Evolutionary conservation across 495 filamentous ascomycete genomes (phyloP).

Genomic region (Hypoxylon subgilvum): DNA sequence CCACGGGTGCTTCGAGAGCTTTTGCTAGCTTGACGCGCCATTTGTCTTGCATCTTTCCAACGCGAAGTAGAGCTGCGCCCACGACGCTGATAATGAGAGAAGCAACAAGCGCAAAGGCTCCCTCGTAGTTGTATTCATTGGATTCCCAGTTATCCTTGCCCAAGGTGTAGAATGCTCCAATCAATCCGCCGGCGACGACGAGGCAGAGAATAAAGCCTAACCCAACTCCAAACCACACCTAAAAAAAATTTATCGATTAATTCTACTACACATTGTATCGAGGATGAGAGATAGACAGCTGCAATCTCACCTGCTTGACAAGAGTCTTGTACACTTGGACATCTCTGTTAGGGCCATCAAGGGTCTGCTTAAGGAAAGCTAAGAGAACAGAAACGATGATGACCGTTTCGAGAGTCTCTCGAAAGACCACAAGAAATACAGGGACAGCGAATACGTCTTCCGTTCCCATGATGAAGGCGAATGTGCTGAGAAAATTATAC

Average conservation of each 20-base stretch:
- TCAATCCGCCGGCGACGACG: slow-evolving; percentile 71
- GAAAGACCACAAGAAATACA: slow-evolving; percentile 86
- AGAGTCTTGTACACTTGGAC: slow-evolving; percentile 67
- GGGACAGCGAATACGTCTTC: slow-evolving; percentile 67
- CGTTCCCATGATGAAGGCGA: slow-evolving; percentile 49
- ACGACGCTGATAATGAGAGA: slow-evolving; percentile 78
- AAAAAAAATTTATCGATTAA: slow-evolving; percentile 8
- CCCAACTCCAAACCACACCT: slow-evolving; percentile 75
- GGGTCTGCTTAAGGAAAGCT: slow-evolving; percentile 79
- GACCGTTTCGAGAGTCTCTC: slow-evolving; percentile 79
- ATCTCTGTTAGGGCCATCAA: slow-evolving; percentile 65
- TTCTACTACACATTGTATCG: neutral
- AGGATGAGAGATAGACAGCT: neutral
- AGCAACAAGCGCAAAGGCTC: slow-evolving; percentile 72
- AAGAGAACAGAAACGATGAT: slow-evolving; percentile 85
- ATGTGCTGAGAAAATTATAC: neutral
- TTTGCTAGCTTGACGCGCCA: slow-evolving; percentile 80
- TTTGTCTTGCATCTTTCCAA: slow-evolving; percentile 83
- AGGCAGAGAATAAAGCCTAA: slow-evolving; percentile 71
- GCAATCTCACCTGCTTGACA: slow-evolving; percentile 65
- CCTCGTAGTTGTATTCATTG: slow-evolving; percentile 80
- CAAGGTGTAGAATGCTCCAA: slow-evolving; percentile 78
- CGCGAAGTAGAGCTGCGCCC: slow-evolving; percentile 77
- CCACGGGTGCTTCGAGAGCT: slow-evolving; percentile 62
- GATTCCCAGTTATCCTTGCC: slow-evolving; percentile 67